A percentile compares a stretch with the other conserved stretches of the same genome.
phyloP scores from a whole-genome alignment of 805 yeast species.

The Barnettozyma vustinii region DNA sequence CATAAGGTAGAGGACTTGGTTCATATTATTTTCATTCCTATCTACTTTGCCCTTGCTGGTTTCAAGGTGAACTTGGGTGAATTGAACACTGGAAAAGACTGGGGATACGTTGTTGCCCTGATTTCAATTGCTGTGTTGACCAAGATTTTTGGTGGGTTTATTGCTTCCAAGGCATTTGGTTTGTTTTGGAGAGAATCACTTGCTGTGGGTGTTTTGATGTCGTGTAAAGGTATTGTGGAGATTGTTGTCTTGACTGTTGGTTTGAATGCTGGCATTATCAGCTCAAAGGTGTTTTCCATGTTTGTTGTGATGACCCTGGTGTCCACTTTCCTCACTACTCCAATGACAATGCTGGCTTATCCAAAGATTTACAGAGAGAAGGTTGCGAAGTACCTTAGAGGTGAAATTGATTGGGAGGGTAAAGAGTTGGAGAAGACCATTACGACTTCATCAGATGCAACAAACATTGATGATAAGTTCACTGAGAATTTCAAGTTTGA shows the following conservation, averaged over 20 bases:
- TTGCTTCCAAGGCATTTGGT: constrained; percentile 58
- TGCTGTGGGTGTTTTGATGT: constrained; percentile 77
- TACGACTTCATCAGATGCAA: constrained; percentile 5
- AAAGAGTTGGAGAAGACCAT: constrained; percentile 16
- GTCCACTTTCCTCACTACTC: constrained; percentile 76
- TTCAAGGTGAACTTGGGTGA: constrained; percentile 62
- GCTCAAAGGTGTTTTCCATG: constrained; percentile 66
- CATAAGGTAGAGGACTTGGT: constrained; percentile 77
- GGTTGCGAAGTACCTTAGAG: constrained; percentile 29
- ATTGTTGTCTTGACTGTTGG: constrained; percentile 76
- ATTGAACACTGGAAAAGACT: constrained; percentile 58
- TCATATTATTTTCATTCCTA: constrained; percentile 64
- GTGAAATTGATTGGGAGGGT: constrained; percentile 29
- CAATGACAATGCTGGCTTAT: constrained; percentile 56
- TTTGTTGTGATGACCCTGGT: constrained; percentile 78
- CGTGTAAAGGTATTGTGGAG: constrained; percentile 86
- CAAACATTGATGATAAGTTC: constrained; percentile 8
- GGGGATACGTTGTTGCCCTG: constrained; percentile 73
- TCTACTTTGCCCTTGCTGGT: constrained; percentile 78
- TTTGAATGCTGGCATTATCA: constrained; percentile 61
- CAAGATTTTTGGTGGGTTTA: constrained; percentile 60
- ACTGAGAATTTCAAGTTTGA: constrained; percentile 12
- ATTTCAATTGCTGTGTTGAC: constrained; percentile 63
- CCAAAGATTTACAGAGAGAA: constrained; percentile 57
- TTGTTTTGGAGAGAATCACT: constrained; percentile 68